Conservation (phyloP, 2,329 filamentous ascomycete genomes). For the Trichoderma guizhouense region DNA sequence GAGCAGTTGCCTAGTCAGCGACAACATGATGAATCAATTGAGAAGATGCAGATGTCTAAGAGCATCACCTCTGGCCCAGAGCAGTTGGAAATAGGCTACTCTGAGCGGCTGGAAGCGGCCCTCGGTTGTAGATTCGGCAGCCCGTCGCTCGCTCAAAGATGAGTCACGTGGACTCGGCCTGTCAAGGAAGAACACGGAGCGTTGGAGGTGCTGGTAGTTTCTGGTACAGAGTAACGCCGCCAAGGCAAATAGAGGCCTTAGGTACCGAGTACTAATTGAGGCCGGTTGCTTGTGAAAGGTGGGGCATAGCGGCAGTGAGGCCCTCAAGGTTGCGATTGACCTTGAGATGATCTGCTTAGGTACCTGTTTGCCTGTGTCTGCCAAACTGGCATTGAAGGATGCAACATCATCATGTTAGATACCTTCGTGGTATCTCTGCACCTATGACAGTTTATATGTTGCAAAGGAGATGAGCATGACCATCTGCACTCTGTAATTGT, state of each 20-base stretch:
- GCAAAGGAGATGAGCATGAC: not conserved
- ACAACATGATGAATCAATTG: conserved; percentile 5
- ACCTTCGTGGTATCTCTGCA: not conserved
- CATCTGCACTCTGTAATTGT: not conserved
- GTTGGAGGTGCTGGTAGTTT: not conserved
- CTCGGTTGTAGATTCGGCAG: conserved; percentile 14
- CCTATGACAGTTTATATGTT: not conserved
- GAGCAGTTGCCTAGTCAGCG: conserved; percentile 4
- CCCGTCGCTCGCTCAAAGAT: not conserved
- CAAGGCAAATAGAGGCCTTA: not conserved
- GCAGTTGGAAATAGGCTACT: not conserved
- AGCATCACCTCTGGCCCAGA: not conserved
- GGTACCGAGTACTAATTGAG: not conserved
- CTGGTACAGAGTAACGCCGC: not conserved
- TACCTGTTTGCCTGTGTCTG: not conserved
- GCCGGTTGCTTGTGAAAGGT: not conserved
- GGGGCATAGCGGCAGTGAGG: not conserved
- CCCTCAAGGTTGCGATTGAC: not conserved
- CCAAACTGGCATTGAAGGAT: not conserved
- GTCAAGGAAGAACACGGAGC: not conserved
- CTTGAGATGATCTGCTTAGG: not conserved
- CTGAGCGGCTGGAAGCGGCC: conserved; percentile 12
- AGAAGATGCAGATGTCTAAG: not conserved
- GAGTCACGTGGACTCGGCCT: conserved; percentile 1
- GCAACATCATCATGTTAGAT: not conserved